Percentiles rank a stretch among this genome's conserved stretches.
Evolutionary conservation across 495 filamentous ascomycete genomes (phyloP).

Genomic region (Lepidopterella palustris): DNA sequence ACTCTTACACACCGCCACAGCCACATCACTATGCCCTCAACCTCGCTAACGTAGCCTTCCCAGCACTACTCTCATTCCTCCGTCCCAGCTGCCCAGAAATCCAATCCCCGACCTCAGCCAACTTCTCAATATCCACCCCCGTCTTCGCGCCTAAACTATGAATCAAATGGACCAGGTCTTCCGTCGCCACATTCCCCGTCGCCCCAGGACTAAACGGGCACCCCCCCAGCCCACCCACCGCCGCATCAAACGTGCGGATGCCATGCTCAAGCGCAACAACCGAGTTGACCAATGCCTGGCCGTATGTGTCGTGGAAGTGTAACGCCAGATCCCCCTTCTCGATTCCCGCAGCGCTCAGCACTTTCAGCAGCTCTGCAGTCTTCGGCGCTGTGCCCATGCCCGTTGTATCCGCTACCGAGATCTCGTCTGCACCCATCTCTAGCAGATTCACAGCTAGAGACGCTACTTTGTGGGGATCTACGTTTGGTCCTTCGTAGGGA

Average conservation of each 20-base stretch:
- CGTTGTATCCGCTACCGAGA: conserved; percentile 89
- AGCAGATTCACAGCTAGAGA: conserved; percentile 74
- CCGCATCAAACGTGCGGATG: conserved; percentile 81
- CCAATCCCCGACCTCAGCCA: conserved; percentile 81
- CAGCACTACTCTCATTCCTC: conserved; percentile 45
- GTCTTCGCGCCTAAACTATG: conserved; percentile 83
- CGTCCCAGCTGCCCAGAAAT: conserved; percentile 74
- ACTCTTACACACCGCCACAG: too few relatives aligned
- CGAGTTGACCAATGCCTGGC: conserved; percentile 85
- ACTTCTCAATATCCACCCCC: conserved; percentile 75
- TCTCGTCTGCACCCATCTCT: conserved; percentile 94
- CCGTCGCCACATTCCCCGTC: conserved; percentile 90
- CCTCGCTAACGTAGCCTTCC: conserved; percentile 37
- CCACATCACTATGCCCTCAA: conserved; percentile 25
- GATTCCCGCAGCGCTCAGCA: conserved; percentile 69
- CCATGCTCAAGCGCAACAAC: conserved; percentile 82
- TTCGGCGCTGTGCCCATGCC: conserved; percentile 90
- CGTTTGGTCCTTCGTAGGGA: conserved; percentile 85
- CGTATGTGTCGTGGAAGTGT: conserved; percentile 97
- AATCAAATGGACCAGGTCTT: conserved; percentile 86
- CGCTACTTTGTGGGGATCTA: conserved; percentile 70
- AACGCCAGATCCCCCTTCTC: conserved; percentile 74
- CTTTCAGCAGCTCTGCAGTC: conserved; percentile 61
- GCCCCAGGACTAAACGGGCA: conserved; percentile 92
- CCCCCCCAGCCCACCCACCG: conserved; percentile 84